phyloP scores from a whole-genome alignment of 202 grass and related monocot genomes.

The Setaria italica region DNA sequence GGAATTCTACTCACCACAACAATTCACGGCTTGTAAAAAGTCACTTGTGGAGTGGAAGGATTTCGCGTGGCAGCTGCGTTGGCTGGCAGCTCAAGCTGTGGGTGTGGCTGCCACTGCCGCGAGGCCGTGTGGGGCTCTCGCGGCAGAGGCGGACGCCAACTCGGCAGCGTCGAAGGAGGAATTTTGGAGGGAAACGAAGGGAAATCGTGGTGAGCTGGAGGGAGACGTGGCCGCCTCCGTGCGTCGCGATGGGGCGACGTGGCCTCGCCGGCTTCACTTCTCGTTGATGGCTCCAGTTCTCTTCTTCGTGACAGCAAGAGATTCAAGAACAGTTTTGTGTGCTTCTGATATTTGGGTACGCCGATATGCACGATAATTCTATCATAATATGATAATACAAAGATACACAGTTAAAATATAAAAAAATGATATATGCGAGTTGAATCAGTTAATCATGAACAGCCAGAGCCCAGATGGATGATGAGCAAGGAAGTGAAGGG shows the following conservation, averaged over 20 bases:
- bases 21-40: background rate
- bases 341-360: background rate
- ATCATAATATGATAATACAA: background rate
- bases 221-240: constrained; percentile 29
- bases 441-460: background rate
- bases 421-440: background rate
- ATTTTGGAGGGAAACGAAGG: background rate
- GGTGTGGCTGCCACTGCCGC: constrained; percentile 21
- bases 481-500: background rate
- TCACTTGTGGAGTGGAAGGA: background rate
- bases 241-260: constrained; percentile 25
- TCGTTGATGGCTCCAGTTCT: background rate
- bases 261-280: constrained; percentile 4
- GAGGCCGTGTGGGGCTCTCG: constrained; percentile 12
- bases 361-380: background rate
- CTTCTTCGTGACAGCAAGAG: background rate
- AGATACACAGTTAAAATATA: background rate
- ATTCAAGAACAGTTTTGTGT: background rate
- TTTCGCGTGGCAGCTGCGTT: constrained; percentile 22
- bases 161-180: background rate
- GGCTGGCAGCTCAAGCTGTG: constrained; percentile 20
- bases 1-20: background rate
- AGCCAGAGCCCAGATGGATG: background rate
- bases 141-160: background rate
- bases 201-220: background rate